Conservation (phyloP, 2,329 filamentous ascomycete species). For the Scedosporium dehoogii region DNA sequence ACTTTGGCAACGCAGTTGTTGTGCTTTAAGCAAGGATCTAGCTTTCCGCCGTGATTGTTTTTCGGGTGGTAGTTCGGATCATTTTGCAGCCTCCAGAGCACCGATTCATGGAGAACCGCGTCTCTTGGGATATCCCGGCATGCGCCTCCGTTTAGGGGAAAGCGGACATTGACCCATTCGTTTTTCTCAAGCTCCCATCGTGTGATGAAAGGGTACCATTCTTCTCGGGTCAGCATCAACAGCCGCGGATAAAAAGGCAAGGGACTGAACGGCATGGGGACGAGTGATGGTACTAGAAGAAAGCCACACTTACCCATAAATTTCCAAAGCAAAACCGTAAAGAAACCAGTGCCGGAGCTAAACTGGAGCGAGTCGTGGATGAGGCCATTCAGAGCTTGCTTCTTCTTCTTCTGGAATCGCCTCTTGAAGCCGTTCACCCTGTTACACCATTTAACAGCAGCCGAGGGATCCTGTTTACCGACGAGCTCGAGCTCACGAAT, state of each 20-base stretch:
- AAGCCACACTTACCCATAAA: conserved; percentile 26
- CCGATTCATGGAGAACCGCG: conserved; percentile 27
- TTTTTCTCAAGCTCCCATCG: conserved; percentile 27
- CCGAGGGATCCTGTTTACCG: conserved; percentile 18
- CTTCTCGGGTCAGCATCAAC: conserved; percentile 12
- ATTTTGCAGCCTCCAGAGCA: conserved; percentile 22
- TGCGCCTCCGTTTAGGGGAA: conserved; percentile 25
- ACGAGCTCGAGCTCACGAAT: conserved; percentile 39
- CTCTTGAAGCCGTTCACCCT: conserved; percentile 21
- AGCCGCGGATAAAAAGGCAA: neutral
- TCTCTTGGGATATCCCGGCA: conserved; percentile 28
- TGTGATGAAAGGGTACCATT: conserved; percentile 28
- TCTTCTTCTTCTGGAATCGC: conserved; percentile 19
- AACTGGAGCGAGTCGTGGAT: conserved; percentile 29
- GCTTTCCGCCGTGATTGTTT: conserved; percentile 22
- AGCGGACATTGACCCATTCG: conserved; percentile 23
- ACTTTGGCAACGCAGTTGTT: neutral
- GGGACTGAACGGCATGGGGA: neutral
- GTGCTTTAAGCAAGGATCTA: conserved; percentile 21
- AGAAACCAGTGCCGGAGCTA: conserved; percentile 24
- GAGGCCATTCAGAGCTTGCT: conserved; percentile 20
- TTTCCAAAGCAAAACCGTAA: conserved; percentile 30
- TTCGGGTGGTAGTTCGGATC: conserved; percentile 18
- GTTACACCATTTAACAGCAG: conserved; percentile 24
- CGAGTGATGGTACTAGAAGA: neutral